These are phyloP conservation scores for Vaucheria bursata DNA, from an alignment of 352 stramenopile genomes.

Conservation along the genomic window DNA sequence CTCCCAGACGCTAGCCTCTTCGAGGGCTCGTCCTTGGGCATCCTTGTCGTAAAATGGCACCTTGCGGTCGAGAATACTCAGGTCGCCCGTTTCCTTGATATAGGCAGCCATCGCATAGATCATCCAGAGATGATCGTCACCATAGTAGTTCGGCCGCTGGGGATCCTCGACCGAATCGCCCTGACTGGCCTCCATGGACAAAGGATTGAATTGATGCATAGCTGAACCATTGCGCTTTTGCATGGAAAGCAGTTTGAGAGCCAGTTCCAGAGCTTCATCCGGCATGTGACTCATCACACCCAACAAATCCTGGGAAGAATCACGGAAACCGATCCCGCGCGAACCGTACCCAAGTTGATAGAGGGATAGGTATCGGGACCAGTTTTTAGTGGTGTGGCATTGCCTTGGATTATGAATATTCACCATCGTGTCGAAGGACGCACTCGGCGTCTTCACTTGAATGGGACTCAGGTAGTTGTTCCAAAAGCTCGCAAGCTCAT, in stretches of 20 bases:
- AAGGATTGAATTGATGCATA: neutral
- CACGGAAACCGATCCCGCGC: neutral
- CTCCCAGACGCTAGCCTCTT: neutral
- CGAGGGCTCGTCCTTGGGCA: neutral
- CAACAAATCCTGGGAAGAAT: neutral
- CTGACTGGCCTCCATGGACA: neutral
- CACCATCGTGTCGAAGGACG: neutral
- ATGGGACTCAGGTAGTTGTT: neutral
- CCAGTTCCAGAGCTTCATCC: neutral
- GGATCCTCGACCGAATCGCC: neutral
- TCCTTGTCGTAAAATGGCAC: neutral
- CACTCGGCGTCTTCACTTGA: neutral
- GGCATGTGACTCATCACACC: neutral
- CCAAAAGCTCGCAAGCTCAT: neutral
- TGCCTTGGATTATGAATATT: neutral
- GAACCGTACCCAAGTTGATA: neutral
- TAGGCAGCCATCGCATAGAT: neutral
- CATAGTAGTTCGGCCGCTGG: neutral
- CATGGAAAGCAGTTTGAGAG: neutral
- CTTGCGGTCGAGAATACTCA: neutral
- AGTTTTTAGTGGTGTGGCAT: slow-evolving; percentile 1
- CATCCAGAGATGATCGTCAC: neutral
- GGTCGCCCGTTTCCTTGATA: neutral
- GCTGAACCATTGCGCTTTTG: neutral
- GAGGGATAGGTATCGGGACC: neutral